These are phyloP conservation scores for Hansenula sp. DNA, from an alignment of 1,139 yeast species.

Conservation along the genomic window DNA sequence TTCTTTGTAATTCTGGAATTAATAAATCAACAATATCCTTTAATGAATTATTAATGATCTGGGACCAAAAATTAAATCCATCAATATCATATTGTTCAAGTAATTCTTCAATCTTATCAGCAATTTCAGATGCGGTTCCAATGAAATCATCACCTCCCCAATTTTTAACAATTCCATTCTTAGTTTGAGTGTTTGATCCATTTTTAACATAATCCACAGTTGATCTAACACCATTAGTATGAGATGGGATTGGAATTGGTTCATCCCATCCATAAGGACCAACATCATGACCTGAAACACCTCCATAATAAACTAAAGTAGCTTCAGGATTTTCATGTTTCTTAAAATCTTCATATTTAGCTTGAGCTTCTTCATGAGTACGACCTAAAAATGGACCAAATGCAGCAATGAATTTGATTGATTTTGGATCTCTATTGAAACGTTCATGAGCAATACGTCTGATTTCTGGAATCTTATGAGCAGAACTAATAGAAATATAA, in stretches of 20 bases:
- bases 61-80: slow-evolving; percentile 29
- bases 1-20: background rate
- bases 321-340: background rate
- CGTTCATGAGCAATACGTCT: slow-evolving; percentile 19
- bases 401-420: slow-evolving; percentile 25
- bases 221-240: background rate
- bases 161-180: background rate
- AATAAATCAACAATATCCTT: background rate
- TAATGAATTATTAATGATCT: slow-evolving; percentile 25
- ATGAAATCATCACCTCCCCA: slow-evolving; percentile 17
- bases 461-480: slow-evolving; percentile 18
- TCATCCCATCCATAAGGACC: background rate
- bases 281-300: background rate
- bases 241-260: background rate
- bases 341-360: slow-evolving; percentile 12
- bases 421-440: slow-evolving; percentile 22
- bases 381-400: slow-evolving; percentile 24
- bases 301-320: background rate
- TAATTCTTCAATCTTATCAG: slow-evolving; percentile 23
- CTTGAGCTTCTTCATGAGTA: slow-evolving; percentile 27
- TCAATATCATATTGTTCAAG: slow-evolving; percentile 31
- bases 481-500: slow-evolving; percentile 27
- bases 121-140: background rate
- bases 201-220: background rate
- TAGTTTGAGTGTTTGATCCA: background rate